phyloP scores from a whole-genome alignment of 2,329 filamentous ascomycete genomes.

The Sporothrix mexicana region DNA sequence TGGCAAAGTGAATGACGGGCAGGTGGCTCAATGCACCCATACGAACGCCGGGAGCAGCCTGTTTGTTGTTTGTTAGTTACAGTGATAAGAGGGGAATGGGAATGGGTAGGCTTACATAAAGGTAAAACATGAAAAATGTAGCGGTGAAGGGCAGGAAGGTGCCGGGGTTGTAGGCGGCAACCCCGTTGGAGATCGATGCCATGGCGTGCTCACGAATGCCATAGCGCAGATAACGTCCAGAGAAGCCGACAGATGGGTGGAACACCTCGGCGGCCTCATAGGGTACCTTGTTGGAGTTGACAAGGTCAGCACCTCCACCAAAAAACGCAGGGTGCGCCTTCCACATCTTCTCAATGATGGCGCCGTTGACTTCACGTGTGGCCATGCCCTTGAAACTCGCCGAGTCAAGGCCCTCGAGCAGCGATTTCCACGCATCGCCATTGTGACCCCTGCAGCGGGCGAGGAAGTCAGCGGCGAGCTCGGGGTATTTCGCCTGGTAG shows the following conservation, averaged over 20 bases:
- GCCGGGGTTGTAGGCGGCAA: conserved; percentile 56
- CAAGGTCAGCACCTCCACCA: background rate
- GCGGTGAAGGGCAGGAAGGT: conserved; percentile 61
- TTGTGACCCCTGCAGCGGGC: background rate
- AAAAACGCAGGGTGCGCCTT: background rate
- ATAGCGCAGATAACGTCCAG: conserved; percentile 64
- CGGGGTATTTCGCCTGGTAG: background rate
- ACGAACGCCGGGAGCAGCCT: conserved; percentile 32
- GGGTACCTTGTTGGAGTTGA: conserved; percentile 50
- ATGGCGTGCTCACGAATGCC: conserved; percentile 68
- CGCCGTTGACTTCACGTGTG: conserved; percentile 34
- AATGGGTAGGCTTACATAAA: conserved; percentile 25
- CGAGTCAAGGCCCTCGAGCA: background rate
- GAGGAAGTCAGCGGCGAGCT: background rate
- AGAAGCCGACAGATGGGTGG: conserved; percentile 42
- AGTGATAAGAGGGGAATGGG: too few species aligned
- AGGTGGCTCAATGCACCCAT: conserved; percentile 65
- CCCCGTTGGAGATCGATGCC: conserved; percentile 62
- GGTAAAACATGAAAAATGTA: conserved; percentile 64
- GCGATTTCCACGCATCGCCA: background rate
- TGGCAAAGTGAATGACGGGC: conserved; percentile 64
- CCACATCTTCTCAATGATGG: conserved; percentile 32
- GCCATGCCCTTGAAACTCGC: background rate
- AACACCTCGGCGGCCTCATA: conserved; percentile 48
- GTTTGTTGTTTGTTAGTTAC: background rate